A percentile compares a stretch with the other conserved stretches of the same genome.
Evolutionary conservation across 768 basidiomycete genomes (phyloP).

Genomic region (Lepiota brunneoincarnata): DNA sequence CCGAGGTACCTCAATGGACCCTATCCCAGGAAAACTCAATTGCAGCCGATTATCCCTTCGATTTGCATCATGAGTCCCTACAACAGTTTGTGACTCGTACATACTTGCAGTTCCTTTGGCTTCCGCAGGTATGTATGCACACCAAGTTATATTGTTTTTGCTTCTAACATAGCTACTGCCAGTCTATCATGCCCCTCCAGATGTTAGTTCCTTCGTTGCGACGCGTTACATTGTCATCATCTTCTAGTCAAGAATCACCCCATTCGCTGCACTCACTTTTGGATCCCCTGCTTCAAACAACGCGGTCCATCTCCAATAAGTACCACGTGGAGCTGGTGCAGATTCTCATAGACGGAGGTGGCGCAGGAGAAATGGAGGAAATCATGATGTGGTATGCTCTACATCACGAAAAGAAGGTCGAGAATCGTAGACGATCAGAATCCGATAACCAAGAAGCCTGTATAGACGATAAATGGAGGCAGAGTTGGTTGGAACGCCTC

Average conservation of each 20-base stretch:
- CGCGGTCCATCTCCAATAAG: constrained; percentile 52
- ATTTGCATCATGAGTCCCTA: constrained; percentile 39
- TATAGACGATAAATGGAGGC: constrained; percentile 53
- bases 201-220: constrained; percentile 54
- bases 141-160: constrained; percentile 4
- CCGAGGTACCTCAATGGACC: constrained; percentile 40
- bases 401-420: constrained; percentile 52
- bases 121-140: constrained; percentile 56
- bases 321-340: constrained; percentile 63
- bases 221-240: constrained; percentile 42
- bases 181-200: constrained; percentile 73
- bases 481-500: constrained; percentile 59
- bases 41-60: constrained; percentile 55
- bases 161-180: background rate
- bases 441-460: constrained; percentile 28
- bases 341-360: constrained; percentile 57
- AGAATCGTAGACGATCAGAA: constrained; percentile 13
- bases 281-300: constrained; percentile 61
- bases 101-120: constrained; percentile 77
- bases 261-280: constrained; percentile 61
- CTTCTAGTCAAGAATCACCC: constrained; percentile 19
- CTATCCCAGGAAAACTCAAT: constrained; percentile 56
- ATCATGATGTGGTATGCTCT: constrained; percentile 76
- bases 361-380: constrained; percentile 64
- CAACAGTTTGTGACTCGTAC: constrained; percentile 60